These are phyloP conservation scores for Paramecium biaurelia DNA, from an alignment of 73 alveolate species.

Conservation along the genomic window DNA sequence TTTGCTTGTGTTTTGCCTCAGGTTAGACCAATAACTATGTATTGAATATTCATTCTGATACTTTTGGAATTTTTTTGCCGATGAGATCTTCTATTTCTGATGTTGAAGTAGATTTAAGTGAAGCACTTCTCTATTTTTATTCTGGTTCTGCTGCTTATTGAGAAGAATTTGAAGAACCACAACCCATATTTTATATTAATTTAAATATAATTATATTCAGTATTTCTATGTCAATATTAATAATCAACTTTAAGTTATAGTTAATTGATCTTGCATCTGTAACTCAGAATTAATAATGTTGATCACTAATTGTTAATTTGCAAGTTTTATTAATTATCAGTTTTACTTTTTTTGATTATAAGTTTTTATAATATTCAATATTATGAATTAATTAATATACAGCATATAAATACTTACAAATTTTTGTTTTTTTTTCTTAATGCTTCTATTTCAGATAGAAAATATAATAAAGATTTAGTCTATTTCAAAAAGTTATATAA, in stretches of 20 bases:
- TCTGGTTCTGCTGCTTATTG: slow-evolving; percentile 37
- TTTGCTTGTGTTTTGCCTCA: background rate
- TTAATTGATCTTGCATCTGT: background rate
- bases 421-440: background rate
- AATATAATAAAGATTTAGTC: background rate
- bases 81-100: slow-evolving; percentile 45
- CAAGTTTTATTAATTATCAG: background rate
- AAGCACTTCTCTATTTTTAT: background rate
- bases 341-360: background rate
- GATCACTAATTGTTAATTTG: background rate
- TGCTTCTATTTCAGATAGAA: background rate
- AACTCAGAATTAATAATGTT: background rate
- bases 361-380: background rate
- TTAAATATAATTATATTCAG: slow-evolving; percentile 1
- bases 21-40: slow-evolving; percentile 6
- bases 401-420: background rate
- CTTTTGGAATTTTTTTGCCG: slow-evolving; percentile 43
- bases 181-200: slow-evolving; percentile 37
- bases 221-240: background rate
- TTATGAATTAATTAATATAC: background rate
- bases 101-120: background rate
- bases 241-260: background rate
- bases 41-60: background rate
- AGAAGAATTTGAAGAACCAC: slow-evolving; percentile 40
- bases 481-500: background rate